These are phyloP conservation scores for Populus simonii DNA, from an alignment of 345 rosid species.

Conservation along the genomic window DNA sequence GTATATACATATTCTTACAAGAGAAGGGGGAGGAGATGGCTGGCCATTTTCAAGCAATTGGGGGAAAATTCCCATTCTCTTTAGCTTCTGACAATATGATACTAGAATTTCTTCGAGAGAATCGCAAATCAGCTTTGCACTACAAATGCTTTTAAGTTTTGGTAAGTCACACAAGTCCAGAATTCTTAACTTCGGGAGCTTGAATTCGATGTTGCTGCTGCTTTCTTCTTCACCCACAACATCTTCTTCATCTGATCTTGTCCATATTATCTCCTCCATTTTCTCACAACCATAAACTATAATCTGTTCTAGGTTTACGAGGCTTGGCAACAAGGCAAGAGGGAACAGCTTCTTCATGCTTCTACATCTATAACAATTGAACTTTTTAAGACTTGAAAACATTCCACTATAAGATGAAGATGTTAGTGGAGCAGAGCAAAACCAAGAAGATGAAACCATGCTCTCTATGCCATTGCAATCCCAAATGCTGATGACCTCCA, in stretches of 20 bases:
- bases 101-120: too few relatives aligned
- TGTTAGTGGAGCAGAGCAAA: neutral
- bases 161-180: neutral
- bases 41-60: too few relatives aligned
- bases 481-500: neutral
- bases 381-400: neutral
- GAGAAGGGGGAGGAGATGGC: too few relatives aligned
- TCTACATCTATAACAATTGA: neutral
- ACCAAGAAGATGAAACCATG: neutral
- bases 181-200: neutral
- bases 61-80: too few relatives aligned
- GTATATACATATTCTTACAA: too few relatives aligned
- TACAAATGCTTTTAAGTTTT: slow-evolving; percentile 11
- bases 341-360: slow-evolving; percentile 12
- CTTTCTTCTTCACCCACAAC: neutral
- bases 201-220: neutral
- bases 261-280: slow-evolving; percentile 25
- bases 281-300: accelerated
- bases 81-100: too few relatives aligned
- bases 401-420: neutral
- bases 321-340: neutral
- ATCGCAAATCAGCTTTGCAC: neutral
- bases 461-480: neutral
- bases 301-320: slow-evolving; percentile 14
- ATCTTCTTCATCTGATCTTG: neutral